phyloP scores from a whole-genome alignment of 2,329 filamentous ascomycete species.

The Huntiella savannae region DNA sequence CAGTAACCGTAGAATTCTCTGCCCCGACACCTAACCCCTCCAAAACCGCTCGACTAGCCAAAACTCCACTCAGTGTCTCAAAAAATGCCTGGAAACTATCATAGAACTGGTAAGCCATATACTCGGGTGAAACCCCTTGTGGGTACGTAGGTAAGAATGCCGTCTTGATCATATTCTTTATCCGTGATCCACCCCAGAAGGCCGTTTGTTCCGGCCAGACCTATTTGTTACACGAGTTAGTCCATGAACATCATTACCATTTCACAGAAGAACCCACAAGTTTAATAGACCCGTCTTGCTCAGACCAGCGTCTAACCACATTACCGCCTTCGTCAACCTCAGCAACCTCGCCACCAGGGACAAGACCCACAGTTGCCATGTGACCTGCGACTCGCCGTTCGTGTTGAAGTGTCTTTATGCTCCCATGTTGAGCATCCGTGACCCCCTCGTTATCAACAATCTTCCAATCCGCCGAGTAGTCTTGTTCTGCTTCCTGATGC shows the following conservation, averaged over 20 bases:
- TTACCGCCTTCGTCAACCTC: slow-evolving; percentile 23
- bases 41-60: slow-evolving; percentile 68
- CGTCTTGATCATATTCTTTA: background rate
- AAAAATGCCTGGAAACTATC: slow-evolving; percentile 75
- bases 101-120: slow-evolving; percentile 50
- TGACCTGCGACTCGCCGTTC: too few relatives aligned
- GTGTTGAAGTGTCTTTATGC: too few relatives aligned
- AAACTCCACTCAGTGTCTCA: slow-evolving; percentile 58
- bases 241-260: too few relatives aligned
- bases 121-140: slow-evolving; percentile 68
- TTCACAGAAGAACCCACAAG: background rate
- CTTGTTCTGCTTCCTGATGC: too few relatives aligned
- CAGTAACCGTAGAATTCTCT: slow-evolving; percentile 57
- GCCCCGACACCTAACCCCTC: slow-evolving; percentile 69
- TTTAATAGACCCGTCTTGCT: slow-evolving; percentile 4
- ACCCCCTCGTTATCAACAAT: too few relatives aligned
- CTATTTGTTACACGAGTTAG: too few relatives aligned
- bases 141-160: slow-evolving; percentile 76
- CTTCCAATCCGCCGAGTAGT: too few relatives aligned
- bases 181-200: too few relatives aligned
- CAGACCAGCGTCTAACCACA: slow-evolving; percentile 7
- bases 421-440: too few relatives aligned
- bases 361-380: too few relatives aligned
- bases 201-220: too few relatives aligned
- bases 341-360: slow-evolving; percentile 13